These are phyloP conservation scores for Aspergillus caelatus DNA, from an alignment of 2,329 filamentous ascomycete species.

Conservation along the genomic window DNA sequence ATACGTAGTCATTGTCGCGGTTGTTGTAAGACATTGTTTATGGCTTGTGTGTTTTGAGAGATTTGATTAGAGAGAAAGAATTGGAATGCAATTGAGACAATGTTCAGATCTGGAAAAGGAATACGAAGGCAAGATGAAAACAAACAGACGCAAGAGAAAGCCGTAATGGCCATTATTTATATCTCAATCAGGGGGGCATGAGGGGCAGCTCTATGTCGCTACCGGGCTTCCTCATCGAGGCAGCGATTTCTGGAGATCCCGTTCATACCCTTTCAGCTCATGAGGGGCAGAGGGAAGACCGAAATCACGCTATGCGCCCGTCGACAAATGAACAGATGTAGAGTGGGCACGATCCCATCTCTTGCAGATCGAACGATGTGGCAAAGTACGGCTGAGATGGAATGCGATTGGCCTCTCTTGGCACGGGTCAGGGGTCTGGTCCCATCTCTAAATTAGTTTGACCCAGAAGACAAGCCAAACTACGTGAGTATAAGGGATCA, in stretches of 20 bases:
- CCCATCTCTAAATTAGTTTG: background rate
- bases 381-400: background rate
- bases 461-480: no score
- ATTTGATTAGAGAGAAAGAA: background rate
- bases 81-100: background rate
- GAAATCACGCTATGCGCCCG: background rate
- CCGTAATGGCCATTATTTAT: background rate
- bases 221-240: background rate
- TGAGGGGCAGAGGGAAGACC: background rate
- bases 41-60: background rate
- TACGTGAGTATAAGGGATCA: no score
- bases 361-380: conserved; percentile 1
- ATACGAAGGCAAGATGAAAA: background rate
- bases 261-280: background rate
- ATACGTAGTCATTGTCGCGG: background rate
- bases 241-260: background rate
- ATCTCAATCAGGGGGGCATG: background rate
- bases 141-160: background rate
- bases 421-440: background rate
- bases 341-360: conserved; percentile 1
- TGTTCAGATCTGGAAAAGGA: background rate
- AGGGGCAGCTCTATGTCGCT: background rate
- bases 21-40: conserved; percentile 2
- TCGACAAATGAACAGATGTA: background rate
- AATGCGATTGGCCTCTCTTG: background rate